A percentile compares a stretch with the other conserved stretches of the same genome.
These are phyloP conservation scores for Herpetomonas samuelpessoai DNA, from an alignment of 208 protist genomes.

Conservation along the genomic window DNA sequence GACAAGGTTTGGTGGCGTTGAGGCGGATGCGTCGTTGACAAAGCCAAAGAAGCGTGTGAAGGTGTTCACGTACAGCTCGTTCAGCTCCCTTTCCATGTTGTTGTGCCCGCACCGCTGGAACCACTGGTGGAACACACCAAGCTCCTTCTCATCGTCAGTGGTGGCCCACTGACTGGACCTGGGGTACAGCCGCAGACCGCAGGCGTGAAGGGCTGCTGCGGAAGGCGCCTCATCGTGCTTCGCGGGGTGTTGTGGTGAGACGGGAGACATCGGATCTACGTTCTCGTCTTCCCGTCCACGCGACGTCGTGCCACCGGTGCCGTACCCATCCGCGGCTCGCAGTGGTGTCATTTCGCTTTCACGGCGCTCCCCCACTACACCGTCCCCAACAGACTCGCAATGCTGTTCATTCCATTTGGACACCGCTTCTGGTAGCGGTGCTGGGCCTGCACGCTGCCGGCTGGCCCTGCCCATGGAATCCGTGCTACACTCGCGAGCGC, in stretches of 20 bases:
- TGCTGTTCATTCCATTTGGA: no score
- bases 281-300: no score
- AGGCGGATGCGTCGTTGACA: slow-evolving; percentile 12
- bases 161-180: neutral
- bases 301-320: no score
- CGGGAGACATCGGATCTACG: neutral
- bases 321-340: no score
- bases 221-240: neutral
- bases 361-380: neutral
- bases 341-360: neutral
- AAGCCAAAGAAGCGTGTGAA: slow-evolving; percentile 34
- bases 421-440: no score
- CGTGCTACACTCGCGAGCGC: neutral
- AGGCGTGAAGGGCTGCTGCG: neutral
- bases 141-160: slow-evolving; percentile 4
- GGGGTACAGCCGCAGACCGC: slow-evolving; percentile 14
- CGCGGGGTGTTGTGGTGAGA: neutral
- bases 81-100: slow-evolving; percentile 37
- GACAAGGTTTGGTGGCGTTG: no score
- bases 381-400: neutral
- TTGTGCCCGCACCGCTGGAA: slow-evolving; percentile 62
- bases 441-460: no score
- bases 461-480: neutral
- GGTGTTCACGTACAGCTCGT: slow-evolving; percentile 16
- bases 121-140: slow-evolving; percentile 42